phyloP scores from a whole-genome alignment of 257 asterid genomes.

The Solanum lycopersicoides region DNA sequence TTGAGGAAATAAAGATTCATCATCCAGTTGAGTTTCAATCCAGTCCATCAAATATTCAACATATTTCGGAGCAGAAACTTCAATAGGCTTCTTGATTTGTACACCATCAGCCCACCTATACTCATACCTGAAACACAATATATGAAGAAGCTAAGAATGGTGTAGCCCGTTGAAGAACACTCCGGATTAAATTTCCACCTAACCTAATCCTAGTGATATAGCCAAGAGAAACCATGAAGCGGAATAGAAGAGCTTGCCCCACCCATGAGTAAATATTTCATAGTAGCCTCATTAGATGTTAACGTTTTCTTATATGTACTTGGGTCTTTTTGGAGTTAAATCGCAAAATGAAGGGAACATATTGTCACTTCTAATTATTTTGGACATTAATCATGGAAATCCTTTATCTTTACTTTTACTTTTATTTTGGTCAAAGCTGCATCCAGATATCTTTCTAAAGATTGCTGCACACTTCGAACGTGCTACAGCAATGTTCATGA shows the following conservation, averaged over 20 bases:
- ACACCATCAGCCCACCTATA: conserved; percentile 97
- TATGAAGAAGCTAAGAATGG: background rate
- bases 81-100: conserved; percentile 70
- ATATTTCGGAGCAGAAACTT: conserved; percentile 27
- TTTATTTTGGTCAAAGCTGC: background rate
- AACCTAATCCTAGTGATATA: background rate
- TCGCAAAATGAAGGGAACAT: background rate
- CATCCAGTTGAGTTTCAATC: conserved; percentile 35
- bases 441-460: background rate
- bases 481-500: background rate
- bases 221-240: no score
- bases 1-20: conserved; percentile 23
- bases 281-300: no score
- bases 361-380: background rate
- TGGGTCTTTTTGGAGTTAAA: background rate
- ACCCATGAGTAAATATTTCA: no score
- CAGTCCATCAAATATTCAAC: conserved; percentile 96
- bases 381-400: background rate
- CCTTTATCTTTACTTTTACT: background rate
- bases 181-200: background rate
- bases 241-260: no score
- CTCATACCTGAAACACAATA: conserved; percentile 42
- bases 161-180: background rate
- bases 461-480: background rate
- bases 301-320: background rate